These are phyloP conservation scores for Penicillium griseofulvum DNA, from an alignment of 2,329 filamentous ascomycete species.

Conservation along the genomic window DNA sequence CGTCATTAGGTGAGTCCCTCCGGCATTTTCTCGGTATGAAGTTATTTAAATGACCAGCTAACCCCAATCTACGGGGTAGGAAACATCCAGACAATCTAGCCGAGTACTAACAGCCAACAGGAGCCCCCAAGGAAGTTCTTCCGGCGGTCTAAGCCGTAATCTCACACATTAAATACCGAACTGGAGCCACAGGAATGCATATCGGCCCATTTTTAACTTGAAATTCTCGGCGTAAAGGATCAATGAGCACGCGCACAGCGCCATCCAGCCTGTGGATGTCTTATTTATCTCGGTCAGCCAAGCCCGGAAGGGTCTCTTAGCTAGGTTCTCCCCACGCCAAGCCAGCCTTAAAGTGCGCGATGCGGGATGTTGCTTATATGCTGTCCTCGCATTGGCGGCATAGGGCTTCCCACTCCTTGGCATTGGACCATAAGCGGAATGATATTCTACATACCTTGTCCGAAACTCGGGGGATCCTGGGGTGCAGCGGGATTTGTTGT, in stretches of 20 bases:
- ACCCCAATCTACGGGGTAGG: background rate
- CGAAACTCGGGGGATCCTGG: slow-evolving; percentile 8
- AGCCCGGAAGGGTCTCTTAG: slow-evolving; percentile 13
- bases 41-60: no score
- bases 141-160: background rate
- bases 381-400: slow-evolving; percentile 13
- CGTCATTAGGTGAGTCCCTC: background rate
- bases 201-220: background rate
- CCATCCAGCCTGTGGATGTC: slow-evolving; percentile 1
- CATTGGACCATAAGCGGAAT: slow-evolving; percentile 20
- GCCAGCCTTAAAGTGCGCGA: slow-evolving; percentile 7
- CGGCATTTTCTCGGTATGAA: background rate
- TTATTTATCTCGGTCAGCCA: slow-evolving; percentile 8
- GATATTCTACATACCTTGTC: slow-evolving; percentile 13
- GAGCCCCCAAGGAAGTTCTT: background rate
- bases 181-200: background rate
- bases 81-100: background rate
- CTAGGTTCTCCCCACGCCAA: slow-evolving; percentile 12
- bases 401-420: slow-evolving; percentile 21
- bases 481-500: slow-evolving; percentile 3
- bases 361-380: slow-evolving; percentile 11
- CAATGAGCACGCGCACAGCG: slow-evolving; percentile 5
- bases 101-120: background rate
- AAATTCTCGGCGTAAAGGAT: slow-evolving; percentile 5
- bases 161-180: background rate